phyloP scores from a whole-genome alignment of 192 early-diverging fungal species.

The Funneliformis geosporum region DNA sequence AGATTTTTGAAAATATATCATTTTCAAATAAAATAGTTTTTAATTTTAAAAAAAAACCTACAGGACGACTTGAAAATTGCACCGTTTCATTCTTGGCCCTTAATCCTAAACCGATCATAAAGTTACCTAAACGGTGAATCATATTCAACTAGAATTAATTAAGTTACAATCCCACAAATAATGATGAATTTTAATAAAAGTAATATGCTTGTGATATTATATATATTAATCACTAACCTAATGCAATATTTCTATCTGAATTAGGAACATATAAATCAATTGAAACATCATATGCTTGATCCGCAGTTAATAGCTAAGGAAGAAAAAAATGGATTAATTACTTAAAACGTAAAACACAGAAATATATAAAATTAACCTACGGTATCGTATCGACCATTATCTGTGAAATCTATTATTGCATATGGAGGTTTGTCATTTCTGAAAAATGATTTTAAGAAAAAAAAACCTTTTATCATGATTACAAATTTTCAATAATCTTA shows the following conservation, averaged over 20 bases:
- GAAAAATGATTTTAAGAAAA: neutral
- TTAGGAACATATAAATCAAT: constrained; percentile 44
- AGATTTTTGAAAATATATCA: neutral
- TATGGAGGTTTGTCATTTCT: constrained; percentile 23
- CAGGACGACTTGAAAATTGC: constrained; percentile 47
- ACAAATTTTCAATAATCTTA: neutral
- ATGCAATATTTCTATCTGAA: constrained; percentile 44
- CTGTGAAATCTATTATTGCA: constrained; percentile 43
- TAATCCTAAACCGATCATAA: constrained; percentile 42
- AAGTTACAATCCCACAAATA: neutral
- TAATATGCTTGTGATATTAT: constrained; percentile 26
- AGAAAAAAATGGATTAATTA: constrained; percentile 1
- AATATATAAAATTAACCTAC: constrained; percentile 7
- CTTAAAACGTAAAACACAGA: neutral
- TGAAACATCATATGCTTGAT: constrained; percentile 49
- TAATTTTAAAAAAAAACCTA: constrained; percentile 34
- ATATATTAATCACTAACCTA: constrained; percentile 44
- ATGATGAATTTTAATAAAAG: neutral
- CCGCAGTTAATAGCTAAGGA: constrained; percentile 41
- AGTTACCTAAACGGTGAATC: constrained; percentile 38
- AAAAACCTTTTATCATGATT: neutral
- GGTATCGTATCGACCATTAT: constrained; percentile 37
- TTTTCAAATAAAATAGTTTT: neutral
- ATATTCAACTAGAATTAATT: neutral
- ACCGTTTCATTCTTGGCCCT: constrained; percentile 39